These are phyloP conservation scores for Luffa aegyptiaca DNA, from an alignment of 306 rosid genomes.

Conservation along the genomic window DNA sequence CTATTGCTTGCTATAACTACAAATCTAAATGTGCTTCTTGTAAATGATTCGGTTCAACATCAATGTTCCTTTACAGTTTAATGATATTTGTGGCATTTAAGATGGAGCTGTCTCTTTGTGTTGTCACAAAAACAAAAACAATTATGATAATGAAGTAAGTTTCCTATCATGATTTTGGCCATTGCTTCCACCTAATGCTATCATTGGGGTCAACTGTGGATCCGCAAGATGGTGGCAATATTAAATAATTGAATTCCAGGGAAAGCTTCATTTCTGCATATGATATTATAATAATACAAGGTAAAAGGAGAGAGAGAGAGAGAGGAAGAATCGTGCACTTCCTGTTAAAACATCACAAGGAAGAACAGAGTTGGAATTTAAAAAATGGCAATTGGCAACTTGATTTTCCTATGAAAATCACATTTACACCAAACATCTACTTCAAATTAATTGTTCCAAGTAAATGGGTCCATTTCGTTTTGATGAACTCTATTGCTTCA, in stretches of 20 bases:
- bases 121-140: background rate
- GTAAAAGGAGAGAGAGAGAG: background rate
- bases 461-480: background rate
- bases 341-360: background rate
- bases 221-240: background rate
- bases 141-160: background rate
- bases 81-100: constrained; percentile 2
- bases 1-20: background rate
- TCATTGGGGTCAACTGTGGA: background rate
- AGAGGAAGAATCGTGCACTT: background rate
- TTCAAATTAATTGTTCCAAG: background rate
- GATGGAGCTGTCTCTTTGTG: background rate
- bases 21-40: background rate
- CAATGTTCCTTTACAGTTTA: background rate
- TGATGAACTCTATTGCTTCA: constrained; percentile 1
- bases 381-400: background rate
- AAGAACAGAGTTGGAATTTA: background rate
- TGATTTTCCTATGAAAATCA: background rate
- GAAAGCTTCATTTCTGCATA: background rate
- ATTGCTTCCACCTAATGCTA: constrained; percentile 1
- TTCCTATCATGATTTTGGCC: background rate
- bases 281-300: background rate
- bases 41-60: background rate
- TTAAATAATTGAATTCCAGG: background rate
- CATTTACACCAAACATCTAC: background rate